Base-by-base conservation (phyloP, 1,139 yeast genomes). In the Saccharomyces hybrid region DNA sequence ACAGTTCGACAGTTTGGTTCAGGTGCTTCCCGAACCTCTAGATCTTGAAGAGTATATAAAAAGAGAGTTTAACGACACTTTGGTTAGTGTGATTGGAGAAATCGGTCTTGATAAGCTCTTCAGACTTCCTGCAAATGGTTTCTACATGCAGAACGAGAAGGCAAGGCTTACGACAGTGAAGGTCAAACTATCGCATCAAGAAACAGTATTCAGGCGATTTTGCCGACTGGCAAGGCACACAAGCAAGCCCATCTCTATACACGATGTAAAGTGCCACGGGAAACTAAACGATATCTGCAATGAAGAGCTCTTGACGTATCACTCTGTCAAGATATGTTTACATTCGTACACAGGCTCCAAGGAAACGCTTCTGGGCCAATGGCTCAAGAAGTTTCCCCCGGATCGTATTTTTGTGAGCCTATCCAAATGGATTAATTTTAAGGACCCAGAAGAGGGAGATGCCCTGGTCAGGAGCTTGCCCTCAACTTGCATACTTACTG, bases 261-360 rank as follows among this genome's bases (percentile, higher is more conserved):
- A 93, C 66, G 87, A 91, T 60, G 99, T 93, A 2, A 86, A 84
- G 61, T 82, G 86, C 7, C 91, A 85, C 62, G 88, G 88, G 1
- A 65, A 73, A 8, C 65, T 87, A 26, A 81, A 73, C 54, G 85
- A 84, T 9, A 63, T 71, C 1, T 73, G 81, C 26, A 61, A 50
- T 48, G 49, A 65, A 30, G 72, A 61, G 51, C 52, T 68, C 32
- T 50, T 52, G 16, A 54, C 52, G 4, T 48, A 49, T 31, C 34
- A 52, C 14, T 30, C 46, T 2, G 57, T 62, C 0, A 65, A 74
- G 1, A 72, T 89, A 0, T 80, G 89, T 38, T 74, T 91, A 31
- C 98, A 91, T 66, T 88, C 97, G 0, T 91, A 82, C 67, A 81
- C 89, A n/a, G 98, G 97, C 0, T 83, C 95, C 2, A 63, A 76